Evolutionary conservation across 2,329 filamentous ascomycete genomes (phyloP).

Genomic region (Ophiosphaerella narmari): DNA sequence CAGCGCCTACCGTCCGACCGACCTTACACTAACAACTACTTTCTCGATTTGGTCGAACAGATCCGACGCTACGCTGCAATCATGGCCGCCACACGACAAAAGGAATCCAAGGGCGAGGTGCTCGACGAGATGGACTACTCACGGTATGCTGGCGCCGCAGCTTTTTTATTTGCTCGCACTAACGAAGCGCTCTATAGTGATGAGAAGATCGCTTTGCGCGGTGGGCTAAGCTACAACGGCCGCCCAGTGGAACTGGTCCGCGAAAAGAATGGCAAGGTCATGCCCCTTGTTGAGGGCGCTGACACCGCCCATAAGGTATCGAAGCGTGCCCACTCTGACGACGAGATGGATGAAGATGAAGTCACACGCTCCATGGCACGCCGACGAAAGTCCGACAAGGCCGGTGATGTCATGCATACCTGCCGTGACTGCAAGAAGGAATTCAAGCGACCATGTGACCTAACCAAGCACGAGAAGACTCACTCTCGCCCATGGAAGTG

Average conservation of each 20-base stretch:
- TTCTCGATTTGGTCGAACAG: slow-evolving; percentile 94
- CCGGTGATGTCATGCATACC: slow-evolving; percentile 80
- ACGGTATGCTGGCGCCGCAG: slow-evolving; percentile 43
- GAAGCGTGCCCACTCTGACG: slow-evolving; percentile 62
- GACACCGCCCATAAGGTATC: slow-evolving; percentile 61
- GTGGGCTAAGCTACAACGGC: slow-evolving; percentile 80
- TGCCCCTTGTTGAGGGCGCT: slow-evolving; percentile 69
- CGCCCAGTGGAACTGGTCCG: slow-evolving; percentile 83
- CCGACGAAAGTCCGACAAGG: slow-evolving; percentile 88
- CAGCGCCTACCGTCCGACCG: slow-evolving; percentile 82
- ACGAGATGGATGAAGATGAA: slow-evolving; percentile 77
- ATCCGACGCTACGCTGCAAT: slow-evolving; percentile 87
- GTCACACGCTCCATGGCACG: slow-evolving; percentile 93
- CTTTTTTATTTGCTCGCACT: slow-evolving; percentile 28
- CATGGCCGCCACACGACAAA: slow-evolving; percentile 74
- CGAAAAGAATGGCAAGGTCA: slow-evolving; percentile 75
- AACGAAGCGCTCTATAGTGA: slow-evolving; percentile 49
- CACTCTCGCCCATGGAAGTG: slow-evolving; percentile 98
- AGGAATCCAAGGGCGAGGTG: slow-evolving; percentile 61
- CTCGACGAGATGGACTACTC: slow-evolving; percentile 58
- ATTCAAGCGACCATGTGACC: slow-evolving; percentile 95
- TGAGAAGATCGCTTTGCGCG: slow-evolving; percentile 79
- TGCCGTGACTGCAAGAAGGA: slow-evolving; percentile 83
- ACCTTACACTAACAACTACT: slow-evolving; percentile 94
- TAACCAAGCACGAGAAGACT: slow-evolving; percentile 98